phyloP scores from a whole-genome alignment of 306 rosid species.

The Canavalia gladiata region DNA sequence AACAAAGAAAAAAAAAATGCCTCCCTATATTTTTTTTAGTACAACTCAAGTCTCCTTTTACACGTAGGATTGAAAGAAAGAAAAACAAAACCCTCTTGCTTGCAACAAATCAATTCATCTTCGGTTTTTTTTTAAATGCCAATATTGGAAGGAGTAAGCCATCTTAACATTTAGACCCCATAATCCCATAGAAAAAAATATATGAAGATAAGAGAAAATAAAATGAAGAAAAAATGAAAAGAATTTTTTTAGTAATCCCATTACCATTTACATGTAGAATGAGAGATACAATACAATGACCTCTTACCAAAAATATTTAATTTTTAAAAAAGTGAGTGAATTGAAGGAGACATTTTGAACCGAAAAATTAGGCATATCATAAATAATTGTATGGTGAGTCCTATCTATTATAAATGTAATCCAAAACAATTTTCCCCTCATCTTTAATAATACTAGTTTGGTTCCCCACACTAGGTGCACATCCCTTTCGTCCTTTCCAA shows the following conservation, averaged over 20 bases:
- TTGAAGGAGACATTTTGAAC: not conserved
- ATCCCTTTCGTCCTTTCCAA: not conserved
- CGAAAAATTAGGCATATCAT: slow-evolving; percentile 22
- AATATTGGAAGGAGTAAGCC: no score
- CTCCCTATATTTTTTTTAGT: no score
- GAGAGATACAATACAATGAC: not conserved
- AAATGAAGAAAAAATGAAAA: no score
- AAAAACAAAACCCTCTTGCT: no score
- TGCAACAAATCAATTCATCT: no score
- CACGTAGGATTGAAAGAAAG: no score
- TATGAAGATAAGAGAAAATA: no score
- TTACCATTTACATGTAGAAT: slow-evolving; percentile 5
- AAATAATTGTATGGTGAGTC: not conserved
- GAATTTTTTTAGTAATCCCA: not conserved
- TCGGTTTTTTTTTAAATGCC: no score
- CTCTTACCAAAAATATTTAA: not conserved
- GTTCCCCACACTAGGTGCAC: not conserved
- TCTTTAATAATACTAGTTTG: not conserved
- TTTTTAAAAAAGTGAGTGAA: not conserved
- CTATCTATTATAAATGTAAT: not conserved
- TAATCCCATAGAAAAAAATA: no score
- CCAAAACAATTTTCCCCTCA: not conserved
- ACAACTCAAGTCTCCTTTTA: no score
- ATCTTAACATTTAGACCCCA: no score
- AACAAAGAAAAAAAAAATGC: no score